Base-by-base conservation (phyloP, 176 grass and related monocot genomes). In the Pontederia crassipes region DNA sequence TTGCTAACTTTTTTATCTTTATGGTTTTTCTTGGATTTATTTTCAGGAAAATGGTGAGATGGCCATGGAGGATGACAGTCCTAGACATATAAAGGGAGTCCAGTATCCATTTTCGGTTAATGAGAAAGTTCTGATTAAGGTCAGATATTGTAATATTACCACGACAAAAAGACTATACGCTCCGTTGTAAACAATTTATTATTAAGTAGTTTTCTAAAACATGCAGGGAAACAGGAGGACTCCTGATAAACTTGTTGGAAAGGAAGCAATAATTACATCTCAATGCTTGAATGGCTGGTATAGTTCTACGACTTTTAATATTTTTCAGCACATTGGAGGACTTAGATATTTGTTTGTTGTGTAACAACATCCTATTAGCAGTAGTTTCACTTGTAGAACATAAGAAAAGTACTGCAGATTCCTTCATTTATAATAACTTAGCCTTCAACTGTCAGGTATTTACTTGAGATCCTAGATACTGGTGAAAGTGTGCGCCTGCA, bases 261-360 rank as follows among this genome's bases (percentile, higher is more conserved):
- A 78, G 67, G 83, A 86, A 70, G 88, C 88, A n/a, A 52, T 91
- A 46, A 83, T 91, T 53, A 86, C 77, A 67, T 86, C 83, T 4
- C 83, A 91, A 76, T 83, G 83, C 67, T 72, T 92, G 72, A 92
- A 92, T 75, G 88, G 88, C 77, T 92, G 88, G 88, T 92, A 69
- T 55, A 56, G 67, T 15, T 27, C 12, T 26, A 52, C 32, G 7
- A 24, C 55, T 55, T 16, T 8, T 3, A 10, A 13, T 46, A 46
- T 74, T 57, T 61, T 46, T 7, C 9, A 55, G 24, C 49, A 16
- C 27, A 15, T 60, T 13, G 1, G 14, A 14, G n/a, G 11, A 53
- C 5, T 14, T 53, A 13, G 4, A 16, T 53, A n/a, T 4, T 16
- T 53, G 51, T 5, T 53, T 53, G 51, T 53, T n/a, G 11, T 53